Conservation (phyloP, 495 filamentous ascomycete genomes). For the Trypethelium eluteriae region DNA sequence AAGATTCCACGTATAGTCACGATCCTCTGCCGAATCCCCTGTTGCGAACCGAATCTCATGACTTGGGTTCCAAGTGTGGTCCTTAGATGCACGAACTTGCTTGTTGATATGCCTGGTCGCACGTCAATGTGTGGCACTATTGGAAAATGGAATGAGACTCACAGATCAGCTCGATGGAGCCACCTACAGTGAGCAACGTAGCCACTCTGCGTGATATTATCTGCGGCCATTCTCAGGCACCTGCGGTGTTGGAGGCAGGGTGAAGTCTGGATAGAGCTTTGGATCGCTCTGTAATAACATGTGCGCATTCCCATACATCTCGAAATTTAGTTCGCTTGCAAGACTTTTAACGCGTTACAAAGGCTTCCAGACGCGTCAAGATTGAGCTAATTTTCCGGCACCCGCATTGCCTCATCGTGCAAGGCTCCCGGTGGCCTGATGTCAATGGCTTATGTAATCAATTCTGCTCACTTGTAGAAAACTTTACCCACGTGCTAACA, state of each 20-base stretch:
- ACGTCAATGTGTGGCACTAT: not conserved
- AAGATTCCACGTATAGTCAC: not conserved
- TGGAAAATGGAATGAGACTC: not conserved
- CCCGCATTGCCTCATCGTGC: not conserved
- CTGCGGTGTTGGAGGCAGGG: not conserved
- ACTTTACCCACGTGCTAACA: too few relatives aligned
- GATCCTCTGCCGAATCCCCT: not conserved
- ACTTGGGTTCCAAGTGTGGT: conserved; percentile 9
- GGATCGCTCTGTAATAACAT: not conserved
- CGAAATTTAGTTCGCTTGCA: not conserved
- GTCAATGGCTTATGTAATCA: conserved; percentile 1
- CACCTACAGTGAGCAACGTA: not conserved
- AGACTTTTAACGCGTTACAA: not conserved
- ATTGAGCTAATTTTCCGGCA: not conserved
- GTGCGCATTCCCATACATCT: not conserved
- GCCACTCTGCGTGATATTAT: not conserved
- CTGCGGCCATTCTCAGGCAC: not conserved
- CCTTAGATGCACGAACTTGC: not conserved
- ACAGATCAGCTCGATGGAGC: not conserved
- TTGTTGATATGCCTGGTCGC: not conserved
- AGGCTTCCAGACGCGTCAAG: not conserved
- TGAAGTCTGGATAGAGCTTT: not conserved
- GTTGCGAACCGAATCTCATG: not conserved
- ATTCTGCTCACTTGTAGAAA: conserved; percentile 3
- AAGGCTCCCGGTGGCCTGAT: not conserved